Evolutionary conservation across 495 filamentous ascomycete species (phyloP), one percentile per base, ranked within the genome.

Genomic region (Ramalina intermedia): DNA sequence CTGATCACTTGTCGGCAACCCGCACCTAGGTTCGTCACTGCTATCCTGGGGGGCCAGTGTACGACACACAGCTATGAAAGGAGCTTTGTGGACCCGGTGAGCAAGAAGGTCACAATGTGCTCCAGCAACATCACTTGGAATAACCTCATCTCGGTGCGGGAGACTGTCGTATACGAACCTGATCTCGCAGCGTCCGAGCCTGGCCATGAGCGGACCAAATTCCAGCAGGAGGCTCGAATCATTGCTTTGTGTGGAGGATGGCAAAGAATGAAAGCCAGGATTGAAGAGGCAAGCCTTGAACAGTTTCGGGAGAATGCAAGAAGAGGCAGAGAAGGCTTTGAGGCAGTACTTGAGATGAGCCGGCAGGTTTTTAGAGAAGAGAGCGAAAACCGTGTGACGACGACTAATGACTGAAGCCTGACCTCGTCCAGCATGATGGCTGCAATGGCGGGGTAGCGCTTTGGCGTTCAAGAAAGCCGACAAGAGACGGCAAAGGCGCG

Each of bases 181-280:
- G 68, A 68, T 2, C 27, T 47, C 12, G 51, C 26, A 14, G 59
- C 78, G 18, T 62, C 66, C 6, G 58, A 61, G 9, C 63, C 68
- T 5, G 73, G 73, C 26, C 66, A 68, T 33, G 69, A 73, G 43
- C 76, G 75, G 55, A 98, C 91, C 4, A 72, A 76, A 26, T 96
- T 96, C 62, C 69, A 72, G 36, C 91, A 98, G 69, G 78, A 86
- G 46, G 91, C 91, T 8, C 75, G 84, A 64, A 94, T 98, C 60
- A 95, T 86, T 2, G 91, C 91, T 1, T 69, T 96, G 13, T 94
- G 87, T 61, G 90, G 93, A 50, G 91, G 91, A 17, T 96, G 90
- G 86, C 85, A 94, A 65, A 87, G 86, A 58, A 80, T 98, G 59
- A 89, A 84, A 68, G 91, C 85, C 60, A 84, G 80, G 63, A 87